A percentile compares a stretch with the other conserved stretches of the same genome.
Conservation (phyloP, 352 stramenopile genomes). For the Globisporangium radiosum region DNA sequence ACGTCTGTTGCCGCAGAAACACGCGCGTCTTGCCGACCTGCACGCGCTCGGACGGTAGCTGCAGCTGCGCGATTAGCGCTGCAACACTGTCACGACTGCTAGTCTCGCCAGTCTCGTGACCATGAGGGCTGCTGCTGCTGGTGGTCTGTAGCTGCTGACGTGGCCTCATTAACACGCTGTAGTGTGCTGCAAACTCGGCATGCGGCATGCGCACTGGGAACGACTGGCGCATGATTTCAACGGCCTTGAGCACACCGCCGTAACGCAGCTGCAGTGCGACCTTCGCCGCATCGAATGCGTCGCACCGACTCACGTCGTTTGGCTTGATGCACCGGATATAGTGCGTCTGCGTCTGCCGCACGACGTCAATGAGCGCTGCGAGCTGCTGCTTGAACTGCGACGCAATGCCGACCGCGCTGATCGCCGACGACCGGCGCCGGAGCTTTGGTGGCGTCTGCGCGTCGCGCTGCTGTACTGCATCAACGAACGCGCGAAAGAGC, state of each 20-base stretch:
- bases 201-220: conserved; percentile 78
- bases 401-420: conserved; percentile 71
- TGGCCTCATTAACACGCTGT: conserved; percentile 19
- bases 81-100: conserved; percentile 6
- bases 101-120: conserved; percentile 1
- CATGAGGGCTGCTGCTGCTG: not conserved
- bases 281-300: conserved; percentile 84
- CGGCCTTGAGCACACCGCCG: conserved; percentile 76
- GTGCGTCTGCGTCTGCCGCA: conserved; percentile 94
- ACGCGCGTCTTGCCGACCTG: conserved; percentile 64
- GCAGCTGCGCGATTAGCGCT: conserved; percentile 26
- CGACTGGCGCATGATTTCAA: conserved; percentile 80
- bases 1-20: conserved; percentile 57
- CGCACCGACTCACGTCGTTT: conserved; percentile 90
- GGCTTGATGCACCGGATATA: conserved; percentile 99
- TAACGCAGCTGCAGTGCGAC: conserved; percentile 78
- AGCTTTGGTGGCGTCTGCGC: conserved; percentile 39
- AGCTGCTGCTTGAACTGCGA: conserved; percentile 94
- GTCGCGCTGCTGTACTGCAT: conserved; percentile 24
- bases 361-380: conserved; percentile 87
- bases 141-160: not conserved
- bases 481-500: conserved; percentile 73
- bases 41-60: conserved; percentile 24
- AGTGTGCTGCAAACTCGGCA: conserved; percentile 55
- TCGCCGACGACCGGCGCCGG: conserved; percentile 56